Evolutionary conservation across 169 alveolate species (phyloP).

Genomic region (Cryptosporidium parvum): DNA sequence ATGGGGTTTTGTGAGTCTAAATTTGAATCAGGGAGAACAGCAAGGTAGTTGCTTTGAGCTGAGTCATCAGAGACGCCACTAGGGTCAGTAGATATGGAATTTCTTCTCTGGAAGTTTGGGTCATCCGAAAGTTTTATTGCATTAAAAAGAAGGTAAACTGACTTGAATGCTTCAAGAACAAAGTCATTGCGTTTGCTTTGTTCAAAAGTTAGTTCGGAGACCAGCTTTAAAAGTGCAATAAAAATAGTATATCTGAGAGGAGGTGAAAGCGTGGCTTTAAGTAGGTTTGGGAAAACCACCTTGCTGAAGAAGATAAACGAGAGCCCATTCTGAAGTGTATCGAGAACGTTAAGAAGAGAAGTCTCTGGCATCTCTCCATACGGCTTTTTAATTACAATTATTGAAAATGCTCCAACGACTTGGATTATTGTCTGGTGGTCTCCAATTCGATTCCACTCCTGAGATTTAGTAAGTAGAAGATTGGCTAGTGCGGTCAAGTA

Average conservation of each 20-base stretch:
- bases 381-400: slow-evolving; percentile 44
- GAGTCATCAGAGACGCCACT: not conserved
- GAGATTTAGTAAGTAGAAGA: slow-evolving; percentile 80
- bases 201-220: slow-evolving; percentile 12
- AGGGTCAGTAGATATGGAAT: slow-evolving; percentile 8
- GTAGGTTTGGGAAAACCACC: slow-evolving; percentile 56
- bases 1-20: slow-evolving; percentile 10
- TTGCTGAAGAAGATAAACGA: slow-evolving; percentile 49
- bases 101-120: slow-evolving; percentile 32
- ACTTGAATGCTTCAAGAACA: slow-evolving; percentile 54
- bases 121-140: slow-evolving; percentile 30
- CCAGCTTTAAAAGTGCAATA: slow-evolving; percentile 30
- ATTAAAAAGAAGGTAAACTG: slow-evolving; percentile 18
- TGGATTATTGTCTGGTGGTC: slow-evolving; percentile 41
- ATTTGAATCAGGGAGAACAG: not conserved
- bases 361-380: slow-evolving; percentile 10
- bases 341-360: slow-evolving; percentile 30
- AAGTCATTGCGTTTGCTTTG: slow-evolving; percentile 9
- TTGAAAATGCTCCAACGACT: slow-evolving; percentile 48
- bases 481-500: slow-evolving; percentile 83
- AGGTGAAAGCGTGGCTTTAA: slow-evolving; percentile 67
- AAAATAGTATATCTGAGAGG: slow-evolving; percentile 37
- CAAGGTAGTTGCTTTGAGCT: not conserved
- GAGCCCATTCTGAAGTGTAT: slow-evolving; percentile 48
- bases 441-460: slow-evolving; percentile 67